Evolutionary conservation across 2,329 filamentous ascomycete genomes (phyloP), one percentile per base, ranked within the genome.

Genomic region (Fusarium torreyae): DNA sequence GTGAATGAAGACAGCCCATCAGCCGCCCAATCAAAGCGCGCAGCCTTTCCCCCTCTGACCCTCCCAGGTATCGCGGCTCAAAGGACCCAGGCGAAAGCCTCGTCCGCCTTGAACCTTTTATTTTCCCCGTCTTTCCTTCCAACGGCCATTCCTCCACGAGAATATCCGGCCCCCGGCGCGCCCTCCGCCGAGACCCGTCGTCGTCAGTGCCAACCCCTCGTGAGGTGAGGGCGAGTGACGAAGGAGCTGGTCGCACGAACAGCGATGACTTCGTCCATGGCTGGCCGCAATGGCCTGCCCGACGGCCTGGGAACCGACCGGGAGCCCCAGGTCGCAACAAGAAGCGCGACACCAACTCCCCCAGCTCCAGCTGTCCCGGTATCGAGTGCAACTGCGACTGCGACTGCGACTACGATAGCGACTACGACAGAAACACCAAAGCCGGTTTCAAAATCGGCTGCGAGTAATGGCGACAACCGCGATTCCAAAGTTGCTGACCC

Each of bases 201-300:
- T 57, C 68, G 65, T 66, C 51, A 58, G 56, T 63, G 56, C 61
- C 59, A 68, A 67, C 49, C 64, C 61, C 64, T 69, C 44, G 46
- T 49, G 61, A 65, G 62, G 68, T 55, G 71, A 72, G 74, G 74
- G 71, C 61, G 69, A 73, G 72, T 79, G 85, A 83, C 85, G 85
- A 86, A 87, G 81, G 85, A 87, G 85, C 86, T 86, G 85, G 63
- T 85, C 78, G 73, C 68, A 75, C 77, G 78, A 83, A 81, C 79
- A 87, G 86, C 85, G 85, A 88, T 88, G 86, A 87, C 84, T 87
- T 88, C 86, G 86, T 86, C 85, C 76, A 81, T 81, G 78, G 81
- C 78, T 78, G 81, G 79, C 79, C 79, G 77, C 64, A 70, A 74
- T 69, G 74, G 73, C 73, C 63, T 70, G 52, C 61, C 65, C 57